Percentiles rank a stretch among this genome's conserved stretches.
These are phyloP conservation scores for Boletus rubropictus DNA, from an alignment of 768 basidiomycete genomes.

Conservation along the genomic window DNA sequence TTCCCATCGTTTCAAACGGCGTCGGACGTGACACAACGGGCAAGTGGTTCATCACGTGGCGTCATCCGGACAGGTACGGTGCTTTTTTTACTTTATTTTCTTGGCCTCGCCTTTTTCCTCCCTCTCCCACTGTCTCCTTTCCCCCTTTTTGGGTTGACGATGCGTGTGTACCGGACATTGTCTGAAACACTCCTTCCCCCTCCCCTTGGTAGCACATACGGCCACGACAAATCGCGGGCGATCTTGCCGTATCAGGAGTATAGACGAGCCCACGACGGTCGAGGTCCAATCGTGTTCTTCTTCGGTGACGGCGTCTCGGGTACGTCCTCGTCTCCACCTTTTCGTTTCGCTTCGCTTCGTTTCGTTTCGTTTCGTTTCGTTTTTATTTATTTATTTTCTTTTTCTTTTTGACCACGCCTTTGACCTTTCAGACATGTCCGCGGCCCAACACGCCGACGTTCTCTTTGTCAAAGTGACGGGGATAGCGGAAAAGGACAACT, in stretches of 20 bases:
- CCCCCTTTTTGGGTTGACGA: neutral
- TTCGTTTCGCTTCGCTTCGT: neutral
- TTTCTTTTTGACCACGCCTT: neutral
- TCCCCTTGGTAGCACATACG: slow-evolving; percentile 51
- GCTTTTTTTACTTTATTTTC: neutral
- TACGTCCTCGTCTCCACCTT: slow-evolving; percentile 29
- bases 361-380: neutral
- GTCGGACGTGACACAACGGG: slow-evolving; percentile 58
- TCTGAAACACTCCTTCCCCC: neutral
- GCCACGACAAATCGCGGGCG: slow-evolving; percentile 95
- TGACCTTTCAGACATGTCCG: slow-evolving; percentile 69
- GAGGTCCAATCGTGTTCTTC: slow-evolving; percentile 79
- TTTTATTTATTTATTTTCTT: neutral
- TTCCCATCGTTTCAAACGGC: slow-evolving; percentile 93
- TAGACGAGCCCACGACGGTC: slow-evolving; percentile 13
- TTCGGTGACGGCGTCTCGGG: slow-evolving; percentile 98
- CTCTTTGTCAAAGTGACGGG: slow-evolving; percentile 87
- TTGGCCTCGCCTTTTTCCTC: too few species aligned
- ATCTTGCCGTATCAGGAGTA: slow-evolving; percentile 80
- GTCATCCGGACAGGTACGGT: slow-evolving; percentile 81
- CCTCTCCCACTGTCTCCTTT: neutral
- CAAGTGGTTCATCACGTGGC: slow-evolving; percentile 75
- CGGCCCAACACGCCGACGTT: slow-evolving; percentile 86
- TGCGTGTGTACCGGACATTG: neutral
- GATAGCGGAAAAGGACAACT: slow-evolving; percentile 72